These are phyloP conservation scores for Capsella rubella DNA, from an alignment of 441 rosid species.

Conservation along the genomic window DNA sequence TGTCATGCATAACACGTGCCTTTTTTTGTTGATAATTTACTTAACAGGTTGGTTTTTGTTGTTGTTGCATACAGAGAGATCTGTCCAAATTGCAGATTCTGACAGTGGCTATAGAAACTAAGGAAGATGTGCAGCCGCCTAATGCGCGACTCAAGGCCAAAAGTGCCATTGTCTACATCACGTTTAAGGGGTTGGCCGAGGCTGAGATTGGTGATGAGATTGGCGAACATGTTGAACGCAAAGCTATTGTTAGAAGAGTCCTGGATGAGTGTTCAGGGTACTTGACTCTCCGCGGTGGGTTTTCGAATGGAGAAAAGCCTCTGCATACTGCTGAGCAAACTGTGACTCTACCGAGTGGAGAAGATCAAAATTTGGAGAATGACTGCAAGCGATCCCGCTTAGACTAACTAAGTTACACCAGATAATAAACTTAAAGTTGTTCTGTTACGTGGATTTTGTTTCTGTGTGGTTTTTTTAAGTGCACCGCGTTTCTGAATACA, in stretches of 20 bases:
- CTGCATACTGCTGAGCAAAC: not conserved
- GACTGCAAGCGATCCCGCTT: not conserved
- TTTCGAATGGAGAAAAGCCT: not conserved
- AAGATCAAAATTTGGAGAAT: not conserved
- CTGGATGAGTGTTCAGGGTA: not conserved
- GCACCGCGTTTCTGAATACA: too few species aligned
- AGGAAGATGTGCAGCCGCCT: not conserved
- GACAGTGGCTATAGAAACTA: slow-evolving; percentile 12
- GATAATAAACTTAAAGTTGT: too few species aligned
- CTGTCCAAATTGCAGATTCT: not conserved
- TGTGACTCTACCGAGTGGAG: not conserved
- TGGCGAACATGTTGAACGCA: slow-evolving; percentile 18
- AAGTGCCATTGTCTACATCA: not conserved
- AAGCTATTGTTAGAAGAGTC: slow-evolving; percentile 22
- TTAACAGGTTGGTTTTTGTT: not conserved
- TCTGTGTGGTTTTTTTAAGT: too few species aligned
- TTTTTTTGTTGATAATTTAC: not conserved
- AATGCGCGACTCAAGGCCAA: slow-evolving; percentile 4
- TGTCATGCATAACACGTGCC: not conserved
- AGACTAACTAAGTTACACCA: not conserved
- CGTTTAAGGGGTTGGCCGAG: not conserved
- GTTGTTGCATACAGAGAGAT: not conserved
- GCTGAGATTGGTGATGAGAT: not conserved
- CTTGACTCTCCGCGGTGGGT: slow-evolving; percentile 6
- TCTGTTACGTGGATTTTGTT: too few species aligned